Base-by-base conservation (phyloP, 2,329 filamentous ascomycete species). In the Aurifilum marmelostoma region DNA sequence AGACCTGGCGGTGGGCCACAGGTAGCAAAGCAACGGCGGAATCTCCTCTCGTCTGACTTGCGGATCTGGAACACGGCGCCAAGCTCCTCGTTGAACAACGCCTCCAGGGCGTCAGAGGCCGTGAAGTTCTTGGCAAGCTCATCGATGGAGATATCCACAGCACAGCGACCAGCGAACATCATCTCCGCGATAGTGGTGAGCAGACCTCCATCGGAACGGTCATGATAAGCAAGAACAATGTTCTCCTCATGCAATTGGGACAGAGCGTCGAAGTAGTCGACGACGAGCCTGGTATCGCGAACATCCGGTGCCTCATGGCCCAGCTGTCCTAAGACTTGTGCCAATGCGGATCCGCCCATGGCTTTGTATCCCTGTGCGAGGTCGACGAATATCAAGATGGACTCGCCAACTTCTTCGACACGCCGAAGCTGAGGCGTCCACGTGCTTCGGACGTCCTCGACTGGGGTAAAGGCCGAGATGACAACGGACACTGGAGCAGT, bases 81-180 rank as follows among this genome's bases (percentile, higher is more conserved):
- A 27, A 98, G 88, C 78, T 98, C 96, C 80, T 98, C 96, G 78
- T 94, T 97, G 87, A 99, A 98, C 27, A 99, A 87, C 0, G 91
- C 87, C 67, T 93, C 88, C 9, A 97, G 82, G 24, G 97, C 80
- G 75, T 89, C 83, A 1, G 89, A 84, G 60, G 88, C 82, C 12
- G 86, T 85, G 58, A 89, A 84, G 32, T 88, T 88, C 70, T 88
- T 88, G 37, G 87, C 81, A 52, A 94, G 84, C 67, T 87, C 87
- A 77, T 97, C 94, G 68, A 97, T 84, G 84, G 92, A 91, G 70
- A 98, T 84, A 74, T 97, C 92, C 39, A 93, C 87, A 71, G 95
- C 96, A 75, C 92, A 97, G 67, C 94, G 91, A 37, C 96, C 96
- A 41, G 96, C 95, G 78, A 98, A 98, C 89, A 97, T 97, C 96